phyloP scores from a whole-genome alignment of 352 stramenopile species.

The Saprolegnia diclina region DNA sequence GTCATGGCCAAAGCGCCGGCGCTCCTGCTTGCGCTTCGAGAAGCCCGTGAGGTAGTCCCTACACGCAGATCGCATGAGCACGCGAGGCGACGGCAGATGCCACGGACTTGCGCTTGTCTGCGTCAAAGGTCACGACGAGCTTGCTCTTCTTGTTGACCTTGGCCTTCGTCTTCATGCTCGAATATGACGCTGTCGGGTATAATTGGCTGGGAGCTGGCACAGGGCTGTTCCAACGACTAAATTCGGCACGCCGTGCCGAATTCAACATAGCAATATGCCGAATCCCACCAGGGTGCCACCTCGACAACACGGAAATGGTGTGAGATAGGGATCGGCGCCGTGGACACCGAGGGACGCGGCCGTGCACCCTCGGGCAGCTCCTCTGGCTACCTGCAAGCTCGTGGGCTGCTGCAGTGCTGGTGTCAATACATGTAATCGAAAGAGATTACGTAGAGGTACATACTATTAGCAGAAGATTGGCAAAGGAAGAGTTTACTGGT shows the following conservation, averaged over 20 bases:
- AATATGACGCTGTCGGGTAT: not conserved
- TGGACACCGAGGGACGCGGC: no score
- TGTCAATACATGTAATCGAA: no score
- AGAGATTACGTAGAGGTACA: not conserved
- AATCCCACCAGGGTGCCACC: not conserved
- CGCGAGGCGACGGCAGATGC: not conserved
- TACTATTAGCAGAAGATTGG: not conserved
- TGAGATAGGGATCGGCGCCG: not conserved
- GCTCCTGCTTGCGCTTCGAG: conserved; percentile 83
- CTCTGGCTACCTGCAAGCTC: not conserved
- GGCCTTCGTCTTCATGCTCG: conserved; percentile 1
- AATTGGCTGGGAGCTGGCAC: no score
- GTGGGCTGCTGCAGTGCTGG: no score
- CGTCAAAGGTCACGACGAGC: conserved; percentile 79
- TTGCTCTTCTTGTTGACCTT: conserved; percentile 74
- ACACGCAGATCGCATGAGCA: not conserved
- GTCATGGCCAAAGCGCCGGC: conserved; percentile 75
- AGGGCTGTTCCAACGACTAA: not conserved
- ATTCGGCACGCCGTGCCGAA: not conserved
- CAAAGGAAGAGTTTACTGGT: conserved; percentile 1
- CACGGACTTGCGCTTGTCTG: conserved; percentile 76
- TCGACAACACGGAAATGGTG: not conserved
- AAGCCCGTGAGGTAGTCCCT: conserved; percentile 84
- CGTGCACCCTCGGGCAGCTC: no score
- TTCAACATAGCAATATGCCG: not conserved